Evolutionary conservation across 2,329 filamentous ascomycete species (phyloP).

Genomic region (Aspergillus sp.): DNA sequence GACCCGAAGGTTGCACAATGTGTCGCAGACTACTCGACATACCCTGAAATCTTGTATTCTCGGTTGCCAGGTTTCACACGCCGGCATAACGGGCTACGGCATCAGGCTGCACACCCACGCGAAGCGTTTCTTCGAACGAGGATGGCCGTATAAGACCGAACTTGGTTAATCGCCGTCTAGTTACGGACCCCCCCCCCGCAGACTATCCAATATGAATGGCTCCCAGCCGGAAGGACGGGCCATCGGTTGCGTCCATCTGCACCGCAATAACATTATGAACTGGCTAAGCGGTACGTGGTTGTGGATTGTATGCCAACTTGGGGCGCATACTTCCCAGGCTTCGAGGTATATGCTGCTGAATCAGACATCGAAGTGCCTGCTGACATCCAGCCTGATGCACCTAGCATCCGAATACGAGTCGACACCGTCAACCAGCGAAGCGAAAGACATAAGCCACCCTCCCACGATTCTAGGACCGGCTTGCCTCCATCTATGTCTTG

Average conservation of each 20-base stretch:
- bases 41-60: slow-evolving; percentile 4
- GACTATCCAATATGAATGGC: slow-evolving; percentile 3
- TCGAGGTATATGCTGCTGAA: slow-evolving; percentile 7
- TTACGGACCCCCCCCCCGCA: neutral
- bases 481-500: neutral
- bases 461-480: slow-evolving; percentile 4
- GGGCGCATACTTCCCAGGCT: neutral
- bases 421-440: slow-evolving; percentile 5
- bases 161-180: neutral
- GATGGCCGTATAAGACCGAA: neutral
- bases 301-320: slow-evolving; percentile 4
- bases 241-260: slow-evolving; percentile 6
- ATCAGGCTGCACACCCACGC: neutral
- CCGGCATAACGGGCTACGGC: neutral
- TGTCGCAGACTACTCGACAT: slow-evolving; percentile 3
- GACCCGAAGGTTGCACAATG: neutral
- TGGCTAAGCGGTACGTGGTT: slow-evolving; percentile 1
- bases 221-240: neutral
- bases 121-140: neutral
- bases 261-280: slow-evolving; percentile 7
- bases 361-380: slow-evolving; percentile 3
- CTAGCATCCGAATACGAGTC: slow-evolving; percentile 3
- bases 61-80: slow-evolving; percentile 1
- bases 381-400: slow-evolving; percentile 2
- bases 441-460: neutral